phyloP scores from a whole-genome alignment of 768 basidiomycete species.

The Mycena polygramma region DNA sequence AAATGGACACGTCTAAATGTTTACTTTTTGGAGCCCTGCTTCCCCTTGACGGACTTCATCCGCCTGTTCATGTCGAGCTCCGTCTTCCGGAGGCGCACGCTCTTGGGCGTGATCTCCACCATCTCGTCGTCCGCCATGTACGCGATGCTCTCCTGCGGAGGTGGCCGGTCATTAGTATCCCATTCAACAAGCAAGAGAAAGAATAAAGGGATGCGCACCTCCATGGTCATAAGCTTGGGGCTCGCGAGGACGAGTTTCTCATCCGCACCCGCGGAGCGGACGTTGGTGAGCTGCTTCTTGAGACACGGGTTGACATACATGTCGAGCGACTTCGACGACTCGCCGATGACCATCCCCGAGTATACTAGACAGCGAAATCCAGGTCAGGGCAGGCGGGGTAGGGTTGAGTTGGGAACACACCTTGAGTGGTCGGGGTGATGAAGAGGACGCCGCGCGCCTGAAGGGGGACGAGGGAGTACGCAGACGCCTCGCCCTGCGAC shows the following conservation, averaged over 20 bases:
- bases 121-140: conserved; percentile 66
- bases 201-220: conserved; percentile 41
- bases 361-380: conserved; percentile 52
- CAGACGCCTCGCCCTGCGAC: conserved; percentile 59
- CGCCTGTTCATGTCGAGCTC: conserved; percentile 54
- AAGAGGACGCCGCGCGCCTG: conserved; percentile 63
- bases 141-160: conserved; percentile 49
- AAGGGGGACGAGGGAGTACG: conserved; percentile 63
- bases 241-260: conserved; percentile 64
- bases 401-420: too few relatives aligned
- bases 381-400: too few relatives aligned
- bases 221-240: conserved; percentile 58
- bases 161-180: not conserved
- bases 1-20: not conserved
- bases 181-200: too few relatives aligned
- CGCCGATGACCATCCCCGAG: conserved; percentile 66
- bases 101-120: conserved; percentile 61
- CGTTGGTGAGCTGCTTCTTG: conserved; percentile 65
- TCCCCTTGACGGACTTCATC: conserved; percentile 41
- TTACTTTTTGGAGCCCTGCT: conserved; percentile 42
- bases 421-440: conserved; percentile 57
- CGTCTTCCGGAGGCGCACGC: conserved; percentile 57
- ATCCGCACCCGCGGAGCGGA: conserved; percentile 61
- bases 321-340: conserved; percentile 60
- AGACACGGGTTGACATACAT: conserved; percentile 62